Percentiles rank a stretch among this genome's conserved stretches.
phyloP scores from a whole-genome alignment of 768 basidiomycete genomes.

The Kwoniella bestiolae region DNA sequence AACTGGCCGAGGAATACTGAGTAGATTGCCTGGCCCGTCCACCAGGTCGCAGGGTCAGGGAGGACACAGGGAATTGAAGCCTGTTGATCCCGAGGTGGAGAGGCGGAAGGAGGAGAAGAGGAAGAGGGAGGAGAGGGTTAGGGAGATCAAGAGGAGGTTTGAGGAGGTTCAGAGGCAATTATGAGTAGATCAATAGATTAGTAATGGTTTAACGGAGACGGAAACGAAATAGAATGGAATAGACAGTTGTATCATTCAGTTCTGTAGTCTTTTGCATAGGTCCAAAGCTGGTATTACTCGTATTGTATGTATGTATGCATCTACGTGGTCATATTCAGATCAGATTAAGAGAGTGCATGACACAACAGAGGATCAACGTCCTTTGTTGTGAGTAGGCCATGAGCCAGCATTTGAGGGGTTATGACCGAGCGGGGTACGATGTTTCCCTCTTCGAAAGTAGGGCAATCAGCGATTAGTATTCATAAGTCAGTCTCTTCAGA shows the following conservation, averaged over 20 bases:
- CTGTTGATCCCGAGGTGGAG: neutral
- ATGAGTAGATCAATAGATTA: neutral
- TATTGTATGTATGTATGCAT: neutral
- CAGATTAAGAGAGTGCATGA: no score
- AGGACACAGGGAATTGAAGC: neutral
- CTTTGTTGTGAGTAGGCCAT: no score
- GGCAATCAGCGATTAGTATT: no score
- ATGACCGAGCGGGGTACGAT: no score
- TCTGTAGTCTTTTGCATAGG: neutral
- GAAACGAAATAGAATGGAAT: neutral
- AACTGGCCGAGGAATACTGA: neutral
- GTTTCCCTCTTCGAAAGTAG: no score
- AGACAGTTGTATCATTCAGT: neutral
- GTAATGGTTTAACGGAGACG: no score
- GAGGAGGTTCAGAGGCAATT: conserved; percentile 17
- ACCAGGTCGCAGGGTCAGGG: no score
- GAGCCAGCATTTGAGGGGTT: no score
- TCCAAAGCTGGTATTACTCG: no score
- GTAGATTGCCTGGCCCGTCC: neutral
- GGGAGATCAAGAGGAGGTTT: conserved; percentile 13
- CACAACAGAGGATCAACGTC: no score
- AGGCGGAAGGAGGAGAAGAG: conserved; percentile 9
- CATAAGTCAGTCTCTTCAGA: no score
- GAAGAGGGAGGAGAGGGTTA: conserved; percentile 10
- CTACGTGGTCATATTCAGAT: neutral